Base-by-base conservation (phyloP, 2,329 filamentous ascomycete species). In the Pseudocercospora fuligena region DNA sequence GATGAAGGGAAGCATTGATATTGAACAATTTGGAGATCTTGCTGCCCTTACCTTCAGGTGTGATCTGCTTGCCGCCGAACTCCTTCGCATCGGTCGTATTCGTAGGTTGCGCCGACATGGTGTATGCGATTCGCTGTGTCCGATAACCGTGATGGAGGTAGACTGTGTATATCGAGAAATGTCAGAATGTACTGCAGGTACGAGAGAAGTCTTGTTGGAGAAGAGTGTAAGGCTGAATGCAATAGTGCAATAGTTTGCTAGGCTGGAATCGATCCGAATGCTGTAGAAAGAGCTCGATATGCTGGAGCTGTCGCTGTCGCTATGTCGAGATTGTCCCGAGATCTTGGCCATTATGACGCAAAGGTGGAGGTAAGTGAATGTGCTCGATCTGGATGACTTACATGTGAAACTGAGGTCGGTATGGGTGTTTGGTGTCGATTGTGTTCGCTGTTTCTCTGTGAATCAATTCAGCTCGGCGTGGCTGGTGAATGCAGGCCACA, bases 41-140 rank as follows among this genome's bases (percentile, higher is more conserved):
- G 54, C 9, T 21, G 12, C 66, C 51, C 72, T 31, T 73, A 78
- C 78, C 77, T 73, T 80, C 78, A 25, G 78, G 78, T 21, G 74
- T 76, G 67, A 80, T 75, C 66, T 74, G 73, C 69, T 76, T 75
- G 70, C 72, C 70, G 66, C 70, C 71, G 46, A 71, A 71, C 62
- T 72, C 72, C 70, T 77, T 76, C 62, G 73, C 74, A 62, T 76
- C 73, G 69, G 74, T 77, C 61, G 73, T 77, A 66, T 76, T 74
- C 66, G 72, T 76, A 51, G 75, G 75, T 66, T 75, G 73, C 69
- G 73, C 75, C 60, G 64, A 68, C 73, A 74, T 75, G 65, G 46
- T 72, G 57, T 43, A 25, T 59, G 60, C 65, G 58, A 14, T 56
- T 67, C 64, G 59, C 51, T 70, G 58, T 60, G 53, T 59, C n/a